Evolutionary conservation across 176 grass and related monocot species (phyloP).

Genomic region (Oryza rufipogon): DNA sequence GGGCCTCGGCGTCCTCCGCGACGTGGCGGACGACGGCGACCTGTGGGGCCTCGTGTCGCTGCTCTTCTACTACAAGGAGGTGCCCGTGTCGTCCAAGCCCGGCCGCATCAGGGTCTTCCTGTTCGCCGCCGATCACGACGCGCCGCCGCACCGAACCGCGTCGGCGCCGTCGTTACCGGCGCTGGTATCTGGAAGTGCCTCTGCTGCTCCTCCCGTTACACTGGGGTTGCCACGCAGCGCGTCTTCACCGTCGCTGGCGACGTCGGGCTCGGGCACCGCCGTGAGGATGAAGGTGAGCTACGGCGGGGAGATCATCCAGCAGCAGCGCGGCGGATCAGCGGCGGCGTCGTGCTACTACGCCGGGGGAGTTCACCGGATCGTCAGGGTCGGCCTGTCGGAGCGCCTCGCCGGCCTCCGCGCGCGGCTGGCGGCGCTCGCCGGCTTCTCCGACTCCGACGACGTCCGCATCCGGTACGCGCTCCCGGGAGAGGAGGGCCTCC

Average conservation of each 20-base stretch:
- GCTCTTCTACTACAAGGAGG: neutral
- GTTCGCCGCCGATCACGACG: neutral
- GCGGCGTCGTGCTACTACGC: neutral
- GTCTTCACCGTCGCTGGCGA: neutral
- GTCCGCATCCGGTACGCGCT: conserved; percentile 15
- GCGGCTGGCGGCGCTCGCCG: conserved; percentile 14
- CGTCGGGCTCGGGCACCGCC: neutral
- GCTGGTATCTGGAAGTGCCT: no score
- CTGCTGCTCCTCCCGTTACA: no score
- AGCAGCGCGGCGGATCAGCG: neutral
- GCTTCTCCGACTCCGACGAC: neutral
- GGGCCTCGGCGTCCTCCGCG: neutral
- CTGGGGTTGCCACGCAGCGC: neutral
- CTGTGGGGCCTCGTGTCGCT: neutral
- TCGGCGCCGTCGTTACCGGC: no score
- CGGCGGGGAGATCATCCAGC: neutral
- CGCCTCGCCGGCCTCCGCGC: neutral
- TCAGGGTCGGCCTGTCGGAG: conserved; percentile 21
- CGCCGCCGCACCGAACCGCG: no score
- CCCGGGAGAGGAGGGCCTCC: neutral
- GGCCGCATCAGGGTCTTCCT: neutral
- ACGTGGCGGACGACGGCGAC: neutral
- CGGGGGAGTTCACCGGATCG: conserved; percentile 22
- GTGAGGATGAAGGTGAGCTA: conserved; percentile 5
- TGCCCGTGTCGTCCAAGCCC: neutral